Base-by-base conservation (phyloP, 192 early-diverging fungal species). In the Dispira parvispora region DNA sequence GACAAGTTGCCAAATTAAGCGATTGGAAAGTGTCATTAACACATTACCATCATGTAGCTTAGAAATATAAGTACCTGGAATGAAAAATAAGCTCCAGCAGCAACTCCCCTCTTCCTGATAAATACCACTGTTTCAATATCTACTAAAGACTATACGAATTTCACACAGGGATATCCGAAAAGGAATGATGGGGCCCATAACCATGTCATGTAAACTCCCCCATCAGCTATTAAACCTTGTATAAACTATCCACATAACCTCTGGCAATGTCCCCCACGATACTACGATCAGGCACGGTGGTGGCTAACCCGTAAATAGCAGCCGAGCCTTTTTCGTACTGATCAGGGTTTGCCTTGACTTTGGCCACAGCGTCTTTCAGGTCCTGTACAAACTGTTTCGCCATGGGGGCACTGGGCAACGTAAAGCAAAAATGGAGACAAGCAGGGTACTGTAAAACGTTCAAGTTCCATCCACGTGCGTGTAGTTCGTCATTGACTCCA, bases 241-340 rank as follows among this genome's bases (percentile, higher is more conserved):
- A 88, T 11, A 95, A 73, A 14, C 85, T 78, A 70, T 98, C 92
- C 52, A 98, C 78, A 72, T 90, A 98, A 11, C 91, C 89, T 43
- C 74, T 67, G 43, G 86, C 82, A 32, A 98, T 87, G 63, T 98
- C 94, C 58, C 82, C 81, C 32, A 95, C 82, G 54, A 98, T 87
- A 20, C 79, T 82, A 14, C 84, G 74, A 63, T 94, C 88, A 0
- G 94, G 92, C 3, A 98, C 78, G 11, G 81, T 86, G 14, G 91
- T 86, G 11, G 91, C 90, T 70, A 90, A 88, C 38, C 94, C 94
- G 61, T 98, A 98, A 55, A 98, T 83, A 44, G 92, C 90, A 13
- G 92, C 88, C 8, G 87, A 83, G 0, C 84, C 86, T 23, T 86
- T 85, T 43, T 75, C 77, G 63, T 84, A 84, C 20, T 73, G 76